phyloP scores from a whole-genome alignment of 306 rosid genomes.

The Fragaria nilgerrensis region DNA sequence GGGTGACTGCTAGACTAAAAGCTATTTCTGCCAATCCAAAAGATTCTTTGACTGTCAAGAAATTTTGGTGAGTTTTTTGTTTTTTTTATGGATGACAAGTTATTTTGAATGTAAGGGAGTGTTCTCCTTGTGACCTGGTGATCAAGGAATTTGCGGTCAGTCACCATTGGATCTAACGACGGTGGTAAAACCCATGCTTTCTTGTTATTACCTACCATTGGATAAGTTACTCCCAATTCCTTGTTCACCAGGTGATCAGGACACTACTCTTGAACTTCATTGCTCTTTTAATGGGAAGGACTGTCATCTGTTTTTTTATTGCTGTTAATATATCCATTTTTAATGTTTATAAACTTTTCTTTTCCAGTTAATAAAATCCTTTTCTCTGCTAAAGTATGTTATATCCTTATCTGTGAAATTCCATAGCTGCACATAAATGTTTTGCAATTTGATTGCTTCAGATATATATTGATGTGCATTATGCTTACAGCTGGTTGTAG shows the following conservation, averaged over 20 bases:
- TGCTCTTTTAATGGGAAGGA: background rate
- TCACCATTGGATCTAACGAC: background rate
- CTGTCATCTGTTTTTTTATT: background rate
- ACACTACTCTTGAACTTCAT: background rate
- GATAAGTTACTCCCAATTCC: background rate
- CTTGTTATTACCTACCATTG: background rate
- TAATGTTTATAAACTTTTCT: background rate
- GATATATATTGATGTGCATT: background rate
- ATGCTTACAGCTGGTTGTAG: background rate
- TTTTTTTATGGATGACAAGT: slow-evolving; percentile 10
- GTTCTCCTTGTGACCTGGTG: background rate
- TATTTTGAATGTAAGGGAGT: background rate
- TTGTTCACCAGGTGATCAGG: background rate
- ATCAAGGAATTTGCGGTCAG: background rate
- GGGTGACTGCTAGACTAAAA: slow-evolving; percentile 82
- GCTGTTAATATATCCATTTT: background rate
- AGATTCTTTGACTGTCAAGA: slow-evolving; percentile 57
- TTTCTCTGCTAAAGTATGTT: background rate
- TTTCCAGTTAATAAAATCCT: background rate
- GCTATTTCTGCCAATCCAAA: slow-evolving; percentile 78
- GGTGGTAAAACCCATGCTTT: background rate
- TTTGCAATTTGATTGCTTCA: background rate
- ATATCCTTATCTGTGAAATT: background rate
- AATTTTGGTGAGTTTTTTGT: slow-evolving; percentile 63
- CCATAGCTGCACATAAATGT: background rate